Evolutionary conservation across 805 yeast species (phyloP), one percentile per base, ranked within the genome.

Genomic region (Schwanniomyces yamadae): DNA sequence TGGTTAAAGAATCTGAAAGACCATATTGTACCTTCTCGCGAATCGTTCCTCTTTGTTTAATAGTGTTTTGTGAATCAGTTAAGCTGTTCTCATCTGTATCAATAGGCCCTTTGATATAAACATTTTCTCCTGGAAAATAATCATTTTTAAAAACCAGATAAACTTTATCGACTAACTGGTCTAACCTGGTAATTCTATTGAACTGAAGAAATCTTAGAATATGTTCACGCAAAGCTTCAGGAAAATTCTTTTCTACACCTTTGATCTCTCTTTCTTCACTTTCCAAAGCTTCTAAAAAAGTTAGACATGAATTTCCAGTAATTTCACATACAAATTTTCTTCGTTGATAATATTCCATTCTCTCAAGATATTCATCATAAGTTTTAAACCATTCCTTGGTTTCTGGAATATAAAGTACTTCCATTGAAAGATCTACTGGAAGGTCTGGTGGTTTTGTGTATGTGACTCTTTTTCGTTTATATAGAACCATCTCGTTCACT

Each of bases 301-400:
- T 87, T 39, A 91, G 71, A 50, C 95, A 84, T 12, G 96, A 83
- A 51, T 88, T 86, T 10, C 99, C 99, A 0, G 97, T 87, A 32
- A 91, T 84, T 61, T 93, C 99, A 65, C 98, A 93, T 9, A 89
- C 93, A 62, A 93, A 93, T 57, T 87, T 85, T 47, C 79, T 80
- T 33, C 76, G 71, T 41, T 73, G 73, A 57, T 84, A 85, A 59
- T 82, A 84, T 56, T 84, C 88, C 69, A 84, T 62, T 37, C 91
- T 64, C 15, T 63, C 63, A 32, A 93, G 64, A 51, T 87, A 91
- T 7, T 81, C 88, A 36, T 83, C 86, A 57, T 93, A 91, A 5
- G 69, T 67, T 10, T 66, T 48, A 57, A 89, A 93, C 88, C 95
- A 91, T 66, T 91, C 99, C 35, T 81, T 82, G 1, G 98, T 93